Percentiles rank a stretch among this genome's conserved stretches.
Conservation (phyloP, 306 rosid genomes). For the Oemleria cerasiformis region DNA sequence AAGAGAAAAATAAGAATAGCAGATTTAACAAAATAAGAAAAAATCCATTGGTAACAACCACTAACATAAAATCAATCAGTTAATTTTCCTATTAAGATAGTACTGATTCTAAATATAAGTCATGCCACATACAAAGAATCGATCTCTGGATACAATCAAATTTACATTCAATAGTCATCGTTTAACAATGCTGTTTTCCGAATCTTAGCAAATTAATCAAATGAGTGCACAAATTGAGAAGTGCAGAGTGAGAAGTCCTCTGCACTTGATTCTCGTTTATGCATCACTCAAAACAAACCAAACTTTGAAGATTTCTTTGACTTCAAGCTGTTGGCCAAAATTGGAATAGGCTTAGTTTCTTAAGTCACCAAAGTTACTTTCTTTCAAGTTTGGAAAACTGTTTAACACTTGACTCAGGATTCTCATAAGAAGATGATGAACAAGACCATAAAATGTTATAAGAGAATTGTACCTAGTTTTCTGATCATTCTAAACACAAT, state of each 20-base stretch:
- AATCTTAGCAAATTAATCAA: neutral
- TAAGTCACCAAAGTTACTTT: neutral
- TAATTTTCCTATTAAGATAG: neutral
- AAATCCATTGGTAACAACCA: neutral
- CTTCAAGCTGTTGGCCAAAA: neutral
- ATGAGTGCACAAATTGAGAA: neutral
- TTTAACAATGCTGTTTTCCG: neutral
- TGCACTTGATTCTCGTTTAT: neutral
- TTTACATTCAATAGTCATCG: neutral
- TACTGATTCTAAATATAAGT: neutral
- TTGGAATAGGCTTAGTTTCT: neutral
- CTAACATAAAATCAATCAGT: conserved; percentile 1
- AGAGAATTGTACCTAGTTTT: neutral
- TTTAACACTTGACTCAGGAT: neutral
- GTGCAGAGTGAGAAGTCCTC: neutral
- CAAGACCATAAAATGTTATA: neutral
- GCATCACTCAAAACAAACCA: neutral
- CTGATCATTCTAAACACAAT: neutral
- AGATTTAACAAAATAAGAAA: too few relatives aligned
- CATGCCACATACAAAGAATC: neutral
- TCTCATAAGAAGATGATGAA: neutral
- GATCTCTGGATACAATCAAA: neutral
- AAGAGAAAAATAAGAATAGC: neutral
- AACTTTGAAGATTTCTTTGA: neutral
- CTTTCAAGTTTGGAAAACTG: neutral